Base-by-base conservation (phyloP, 176 grass and related monocot genomes). In the Avena atlantica region DNA sequence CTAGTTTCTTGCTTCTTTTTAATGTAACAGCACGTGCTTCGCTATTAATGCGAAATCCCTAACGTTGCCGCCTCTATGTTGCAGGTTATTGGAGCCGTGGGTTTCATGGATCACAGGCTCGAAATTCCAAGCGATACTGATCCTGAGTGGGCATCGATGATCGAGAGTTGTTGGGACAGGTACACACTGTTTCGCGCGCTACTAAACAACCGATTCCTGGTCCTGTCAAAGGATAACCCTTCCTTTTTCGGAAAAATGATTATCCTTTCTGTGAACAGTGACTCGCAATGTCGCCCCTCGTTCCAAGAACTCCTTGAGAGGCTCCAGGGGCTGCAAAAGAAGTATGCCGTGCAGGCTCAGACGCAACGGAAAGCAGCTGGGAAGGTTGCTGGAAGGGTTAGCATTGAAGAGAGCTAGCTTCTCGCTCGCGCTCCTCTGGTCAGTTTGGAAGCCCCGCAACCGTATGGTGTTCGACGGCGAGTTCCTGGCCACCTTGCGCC, bases 101-200 rank as follows among this genome's bases (percentile, higher is more conserved):
- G 96, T 70, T 98, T 98, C 70, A 98, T 98, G 96, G 87, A 98
- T 56, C 87, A 94, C 9, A 94, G 93, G 23, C 75, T 98, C 85
- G 96, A 98, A 55, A 86, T 98, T 65, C 92, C 93, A 1, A 84
- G 53, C 7, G 76, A 98, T 25, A 17, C 83, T 19, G 93, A 98
- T 80, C 90, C 90, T 29, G 92, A 90, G 27, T 98, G 93, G 96
- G 89, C 88, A 24, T 91, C 90, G 8, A 85, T 98, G 75, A 86
- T 98, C 20, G 53, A 94, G 85, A 96, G 80, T 81, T 98, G 96
- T 87, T 98, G 96, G 96, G 93, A 96, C 21, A 95, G 90, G 96
- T 98, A 76, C 13, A 25, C 57, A 80, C 17, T 21, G 14, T 55
- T 77, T 19, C 12, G 16, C 15, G 1, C 6, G 7, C 12, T 65